Base-by-base conservation (phyloP, 495 filamentous ascomycete genomes). In the Bathelium albidoporum region DNA sequence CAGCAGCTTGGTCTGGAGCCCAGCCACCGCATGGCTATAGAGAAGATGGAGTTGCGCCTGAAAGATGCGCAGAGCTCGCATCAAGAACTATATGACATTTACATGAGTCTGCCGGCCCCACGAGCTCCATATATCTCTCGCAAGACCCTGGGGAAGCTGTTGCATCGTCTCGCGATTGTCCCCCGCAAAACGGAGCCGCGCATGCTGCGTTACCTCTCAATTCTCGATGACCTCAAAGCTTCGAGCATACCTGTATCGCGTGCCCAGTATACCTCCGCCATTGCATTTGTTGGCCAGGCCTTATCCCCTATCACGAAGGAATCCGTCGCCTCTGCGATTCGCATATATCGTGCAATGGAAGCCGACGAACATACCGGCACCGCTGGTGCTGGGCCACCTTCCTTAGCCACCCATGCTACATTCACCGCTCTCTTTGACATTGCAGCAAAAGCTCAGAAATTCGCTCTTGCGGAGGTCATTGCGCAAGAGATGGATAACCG, bases 381-480 rank as follows among this genome's bases (percentile, higher is more conserved):
- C 1, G 49, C 22, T 11, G 1, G 73, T 75, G 81, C 31, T 73
- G 83, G n/a, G 84, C 84, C 20, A 80, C 82, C 4, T 73, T 91
- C n/a, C 69, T 76, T 64, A 81, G 78, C 34, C 9, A 88, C 84
- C 66, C 77, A 81, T 34, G 85, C 88, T 12, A 93, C 92, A 1
- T 96, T 97, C 77, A 93, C 89, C 73, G 88, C 95, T 61, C 82
- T 98, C 32, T 96, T 96, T 66, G 89, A 96, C 70, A 81, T 89
- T 18, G 91, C 93, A 32, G 83, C 88, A 53, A 95, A 91, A 73
- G 84, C 91, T 1, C 85, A 87, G 24, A 92, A 94, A 68, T 93
- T 88, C 61, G 76, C 76, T 1, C 83, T 97, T 41, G 91, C 89
- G 1, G 88, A 96, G 68, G 88, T 89, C 75, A 81, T 97, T 14